These are phyloP conservation scores for Ilex asprella DNA, from an alignment of 257 asterid species.

Conservation along the genomic window DNA sequence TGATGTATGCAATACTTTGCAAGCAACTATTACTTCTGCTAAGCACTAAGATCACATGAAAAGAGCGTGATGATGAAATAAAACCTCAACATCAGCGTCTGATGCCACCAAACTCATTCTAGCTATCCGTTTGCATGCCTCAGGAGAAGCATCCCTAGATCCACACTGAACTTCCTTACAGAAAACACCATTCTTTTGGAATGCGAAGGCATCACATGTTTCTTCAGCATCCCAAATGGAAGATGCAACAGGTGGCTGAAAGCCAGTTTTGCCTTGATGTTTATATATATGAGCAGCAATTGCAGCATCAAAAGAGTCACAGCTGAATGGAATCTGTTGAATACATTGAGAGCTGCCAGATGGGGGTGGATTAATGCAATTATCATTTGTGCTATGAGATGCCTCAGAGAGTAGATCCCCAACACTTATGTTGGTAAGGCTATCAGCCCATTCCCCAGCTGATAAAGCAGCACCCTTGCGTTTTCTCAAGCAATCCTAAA, in stretches of 20 bases:
- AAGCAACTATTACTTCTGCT: not conserved
- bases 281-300: conserved; percentile 89
- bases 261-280: conserved; percentile 49
- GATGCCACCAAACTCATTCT: conserved; percentile 31
- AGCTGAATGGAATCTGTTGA: conserved; percentile 63
- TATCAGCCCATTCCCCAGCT: conserved; percentile 86
- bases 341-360: conserved; percentile 31
- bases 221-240: conserved; percentile 96
- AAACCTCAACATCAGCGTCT: conserved; percentile 45
- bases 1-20: conserved; percentile 1
- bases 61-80: conserved; percentile 3
- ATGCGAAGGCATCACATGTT: conserved; percentile 88
- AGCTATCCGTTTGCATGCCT: conserved; percentile 23
- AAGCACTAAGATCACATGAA: too few species aligned
- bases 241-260: conserved; percentile 46
- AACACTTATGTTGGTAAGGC: conserved; percentile 74
- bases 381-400: conserved; percentile 27
- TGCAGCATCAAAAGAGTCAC: conserved; percentile 99
- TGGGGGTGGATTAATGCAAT: conserved; percentile 34
- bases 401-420: conserved; percentile 75
- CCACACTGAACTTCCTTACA: conserved; percentile 22
- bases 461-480: conserved; percentile 39
- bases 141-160: conserved; percentile 23
- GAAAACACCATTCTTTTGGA: conserved; percentile 43
- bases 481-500: conserved; percentile 20